Evolutionary conservation across 2,329 filamentous ascomycete species (phyloP).

Genomic region (Elsinoe australis): DNA sequence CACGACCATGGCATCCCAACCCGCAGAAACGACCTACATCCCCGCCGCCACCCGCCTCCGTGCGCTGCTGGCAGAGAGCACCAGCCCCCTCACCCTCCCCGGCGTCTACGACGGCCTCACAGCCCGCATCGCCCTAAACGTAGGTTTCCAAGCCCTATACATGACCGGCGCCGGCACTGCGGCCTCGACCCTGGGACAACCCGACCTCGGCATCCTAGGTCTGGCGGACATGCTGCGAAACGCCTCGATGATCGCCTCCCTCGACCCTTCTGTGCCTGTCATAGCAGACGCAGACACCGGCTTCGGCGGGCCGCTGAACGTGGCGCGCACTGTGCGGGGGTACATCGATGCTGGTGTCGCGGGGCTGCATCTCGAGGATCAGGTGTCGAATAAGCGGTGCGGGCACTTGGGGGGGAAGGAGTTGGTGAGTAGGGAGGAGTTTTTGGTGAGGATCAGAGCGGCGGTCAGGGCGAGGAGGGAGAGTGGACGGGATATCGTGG

Average conservation of each 20-base stretch:
- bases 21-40: too few species aligned
- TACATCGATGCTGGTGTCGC: slow-evolving; percentile 52
- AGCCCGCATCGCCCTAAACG: slow-evolving; percentile 53
- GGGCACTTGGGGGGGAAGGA: slow-evolving; percentile 57
- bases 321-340: slow-evolving; percentile 46
- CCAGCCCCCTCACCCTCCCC: slow-evolving; percentile 46
- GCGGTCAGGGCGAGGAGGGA: slow-evolving; percentile 44
- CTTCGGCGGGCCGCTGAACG: slow-evolving; percentile 48
- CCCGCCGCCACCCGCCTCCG: too few species aligned
- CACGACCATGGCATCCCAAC: too few species aligned
- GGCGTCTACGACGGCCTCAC: slow-evolving; percentile 64
- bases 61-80: too few species aligned
- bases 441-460: slow-evolving; percentile 50
- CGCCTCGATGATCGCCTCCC: slow-evolving; percentile 57
- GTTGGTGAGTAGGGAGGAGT: slow-evolving; percentile 47
- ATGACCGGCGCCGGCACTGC: slow-evolving; percentile 61
- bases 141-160: slow-evolving; percentile 59
- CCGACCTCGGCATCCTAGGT: slow-evolving; percentile 56
- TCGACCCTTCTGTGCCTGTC: slow-evolving; percentile 49
- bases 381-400: slow-evolving; percentile 57
- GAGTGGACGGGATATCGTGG: slow-evolving; percentile 50
- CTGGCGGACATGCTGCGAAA: slow-evolving; percentile 56
- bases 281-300: slow-evolving; percentile 57
- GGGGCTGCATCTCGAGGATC: slow-evolving; percentile 56
- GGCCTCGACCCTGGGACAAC: slow-evolving; percentile 53